These are phyloP conservation scores for Aurifilum marmelostoma DNA, from an alignment of 2,329 filamentous ascomycete genomes.

Conservation along the genomic window DNA sequence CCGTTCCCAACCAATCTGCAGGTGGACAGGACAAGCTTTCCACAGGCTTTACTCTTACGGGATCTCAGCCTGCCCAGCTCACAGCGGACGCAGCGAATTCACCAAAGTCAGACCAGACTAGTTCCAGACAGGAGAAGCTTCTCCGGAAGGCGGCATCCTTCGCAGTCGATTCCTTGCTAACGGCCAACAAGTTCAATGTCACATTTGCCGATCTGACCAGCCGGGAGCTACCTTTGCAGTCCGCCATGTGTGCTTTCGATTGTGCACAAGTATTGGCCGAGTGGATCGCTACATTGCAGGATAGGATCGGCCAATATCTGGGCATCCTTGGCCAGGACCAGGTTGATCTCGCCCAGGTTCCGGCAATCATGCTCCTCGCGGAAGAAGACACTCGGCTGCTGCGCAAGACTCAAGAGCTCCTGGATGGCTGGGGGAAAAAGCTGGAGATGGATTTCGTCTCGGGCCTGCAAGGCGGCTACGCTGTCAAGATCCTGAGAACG, in stretches of 20 bases:
- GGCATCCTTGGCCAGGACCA: constrained; percentile 84
- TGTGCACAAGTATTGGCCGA: constrained; percentile 93
- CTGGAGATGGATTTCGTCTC: constrained; percentile 62
- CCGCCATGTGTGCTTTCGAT: constrained; percentile 89
- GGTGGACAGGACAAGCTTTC: constrained; percentile 46
- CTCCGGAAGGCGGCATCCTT: constrained; percentile 94
- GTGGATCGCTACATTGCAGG: constrained; percentile 91
- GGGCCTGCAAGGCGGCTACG: constrained; percentile 69
- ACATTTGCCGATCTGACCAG: constrained; percentile 84
- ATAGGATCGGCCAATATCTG: constrained; percentile 86
- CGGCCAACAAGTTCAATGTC: constrained; percentile 83
- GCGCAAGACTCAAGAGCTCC: constrained; percentile 78
- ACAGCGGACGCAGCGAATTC: constrained; percentile 48
- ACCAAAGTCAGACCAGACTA: constrained; percentile 46
- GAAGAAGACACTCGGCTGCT: constrained; percentile 89
- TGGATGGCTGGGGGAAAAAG: constrained; percentile 78
- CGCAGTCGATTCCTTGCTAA: constrained; percentile 86
- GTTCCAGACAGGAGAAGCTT: constrained; percentile 79
- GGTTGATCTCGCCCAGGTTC: constrained; percentile 77
- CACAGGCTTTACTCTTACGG: constrained; percentile 51
- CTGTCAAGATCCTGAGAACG: constrained; percentile 80
- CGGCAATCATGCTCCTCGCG: constrained; percentile 86
- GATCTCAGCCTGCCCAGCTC: constrained; percentile 56
- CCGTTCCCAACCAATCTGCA: neutral
- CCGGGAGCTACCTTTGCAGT: constrained; percentile 85